Percentiles rank a stretch among this genome's conserved stretches.
Evolutionary conservation across 202 grass and related monocot genomes (phyloP).

Genomic region (Panicum virgatum): DNA sequence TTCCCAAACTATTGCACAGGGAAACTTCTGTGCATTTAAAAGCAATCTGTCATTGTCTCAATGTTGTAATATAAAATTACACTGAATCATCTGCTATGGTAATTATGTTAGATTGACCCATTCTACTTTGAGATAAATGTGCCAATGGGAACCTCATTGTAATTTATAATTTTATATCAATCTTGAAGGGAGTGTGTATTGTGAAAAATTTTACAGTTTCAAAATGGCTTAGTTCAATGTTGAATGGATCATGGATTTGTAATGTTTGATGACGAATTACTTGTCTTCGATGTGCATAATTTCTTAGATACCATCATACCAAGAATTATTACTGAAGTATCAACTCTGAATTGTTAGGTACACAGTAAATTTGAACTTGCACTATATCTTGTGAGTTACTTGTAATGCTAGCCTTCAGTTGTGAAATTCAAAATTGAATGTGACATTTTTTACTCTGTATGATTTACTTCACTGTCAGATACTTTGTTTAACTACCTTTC

Average conservation of each 20-base stretch:
- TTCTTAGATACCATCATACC: background rate
- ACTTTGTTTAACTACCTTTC: slow-evolving; percentile 1
- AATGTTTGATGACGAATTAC: background rate
- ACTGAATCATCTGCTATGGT: background rate
- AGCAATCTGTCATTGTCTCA: background rate
- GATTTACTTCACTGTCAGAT: background rate
- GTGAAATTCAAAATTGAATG: background rate
- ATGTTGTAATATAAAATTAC: background rate
- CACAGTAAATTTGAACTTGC: background rate
- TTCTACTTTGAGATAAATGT: background rate
- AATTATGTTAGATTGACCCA: background rate
- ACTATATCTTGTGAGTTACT: background rate
- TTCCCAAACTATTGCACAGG: background rate
- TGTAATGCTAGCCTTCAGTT: slow-evolving; percentile 10
- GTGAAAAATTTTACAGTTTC: background rate
- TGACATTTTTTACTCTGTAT: background rate
- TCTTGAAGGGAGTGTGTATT: slow-evolving; percentile 7
- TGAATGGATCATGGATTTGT: background rate
- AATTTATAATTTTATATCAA: background rate
- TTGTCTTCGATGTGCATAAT: background rate
- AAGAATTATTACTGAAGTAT: background rate
- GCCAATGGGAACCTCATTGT: background rate
- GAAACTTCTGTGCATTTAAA: background rate
- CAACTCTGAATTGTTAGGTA: background rate
- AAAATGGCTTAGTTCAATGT: slow-evolving; percentile 25